Evolutionary conservation across 2,329 filamentous ascomycete genomes (phyloP).

Genomic region (Juglanconis juglandina): DNA sequence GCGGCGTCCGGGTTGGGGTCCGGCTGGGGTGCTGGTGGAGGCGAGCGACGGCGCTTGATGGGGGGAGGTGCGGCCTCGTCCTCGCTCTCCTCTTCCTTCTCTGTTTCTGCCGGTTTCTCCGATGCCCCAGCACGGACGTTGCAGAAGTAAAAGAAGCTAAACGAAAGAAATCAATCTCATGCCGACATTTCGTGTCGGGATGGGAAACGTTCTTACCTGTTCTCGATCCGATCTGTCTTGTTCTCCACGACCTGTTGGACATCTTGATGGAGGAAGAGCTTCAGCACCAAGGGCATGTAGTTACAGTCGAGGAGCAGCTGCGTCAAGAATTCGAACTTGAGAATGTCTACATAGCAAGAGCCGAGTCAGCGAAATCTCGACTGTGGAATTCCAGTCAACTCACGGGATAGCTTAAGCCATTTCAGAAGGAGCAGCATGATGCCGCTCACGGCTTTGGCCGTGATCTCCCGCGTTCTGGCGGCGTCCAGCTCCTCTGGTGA

Average conservation of each 20-base stretch:
- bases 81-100: slow-evolving; percentile 49
- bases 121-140: slow-evolving; percentile 52
- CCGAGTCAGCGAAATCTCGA: not conserved
- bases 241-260: slow-evolving; percentile 86
- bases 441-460: slow-evolving; percentile 86
- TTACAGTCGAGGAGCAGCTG: slow-evolving; percentile 93
- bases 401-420: slow-evolving; percentile 94
- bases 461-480: slow-evolving; percentile 78
- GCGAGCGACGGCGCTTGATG: slow-evolving; percentile 60
- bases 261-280: slow-evolving; percentile 91
- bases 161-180: not conserved
- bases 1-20: slow-evolving; percentile 24
- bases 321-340: slow-evolving; percentile 94
- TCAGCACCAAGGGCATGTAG: slow-evolving; percentile 87
- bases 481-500: slow-evolving; percentile 77
- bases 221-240: slow-evolving; percentile 75
- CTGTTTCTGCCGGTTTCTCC: slow-evolving; percentile 18
- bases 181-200: not conserved
- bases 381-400: slow-evolving; percentile 35
- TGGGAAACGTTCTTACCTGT: slow-evolving; percentile 55
- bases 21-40: slow-evolving; percentile 34
- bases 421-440: slow-evolving; percentile 84
- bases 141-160: slow-evolving; percentile 88
- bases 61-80: slow-evolving; percentile 83
- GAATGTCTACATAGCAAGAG: slow-evolving; percentile 58